Percentiles rank a stretch among this genome's conserved stretches.
phyloP scores from a whole-genome alignment of 495 filamentous ascomycete genomes.

The Friedmanniomyces endolithicus region DNA sequence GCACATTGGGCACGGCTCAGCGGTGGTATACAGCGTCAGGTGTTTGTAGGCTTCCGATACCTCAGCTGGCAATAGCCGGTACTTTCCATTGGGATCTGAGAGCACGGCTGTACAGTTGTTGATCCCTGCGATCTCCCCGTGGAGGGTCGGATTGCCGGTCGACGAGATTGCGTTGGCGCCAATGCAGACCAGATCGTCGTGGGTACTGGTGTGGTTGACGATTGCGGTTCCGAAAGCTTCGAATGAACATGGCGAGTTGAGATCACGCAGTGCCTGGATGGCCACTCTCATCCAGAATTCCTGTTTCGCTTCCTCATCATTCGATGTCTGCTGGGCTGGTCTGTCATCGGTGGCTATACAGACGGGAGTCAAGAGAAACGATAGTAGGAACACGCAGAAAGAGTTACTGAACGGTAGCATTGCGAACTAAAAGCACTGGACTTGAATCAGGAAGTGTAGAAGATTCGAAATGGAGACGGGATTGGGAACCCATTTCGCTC shows the following conservation, averaged over 20 bases:
- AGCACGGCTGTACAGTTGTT: constrained; percentile 40
- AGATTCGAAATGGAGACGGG: too few species aligned
- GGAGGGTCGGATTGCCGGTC: constrained; percentile 37
- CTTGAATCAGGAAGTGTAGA: too few species aligned
- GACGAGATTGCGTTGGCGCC: constrained; percentile 34
- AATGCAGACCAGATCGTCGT: constrained; percentile 38
- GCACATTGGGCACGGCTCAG: constrained; percentile 47
- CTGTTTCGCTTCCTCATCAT: not conserved
- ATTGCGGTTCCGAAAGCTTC: constrained; percentile 41
- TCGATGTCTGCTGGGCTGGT: not conserved
- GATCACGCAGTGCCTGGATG: constrained; percentile 32
- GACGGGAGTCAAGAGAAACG: not conserved
- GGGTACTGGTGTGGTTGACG: constrained; percentile 38
- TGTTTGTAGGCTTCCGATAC: constrained; percentile 34
- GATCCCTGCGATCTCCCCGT: constrained; percentile 44
- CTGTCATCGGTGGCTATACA: not conserved
- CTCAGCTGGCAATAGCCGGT: constrained; percentile 32
- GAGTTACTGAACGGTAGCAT: too few species aligned
- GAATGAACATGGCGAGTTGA: constrained; percentile 37
- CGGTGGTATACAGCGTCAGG: constrained; percentile 44
- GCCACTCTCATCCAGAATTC: constrained; percentile 24
- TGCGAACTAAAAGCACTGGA: too few species aligned
- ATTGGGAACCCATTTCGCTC: too few species aligned
- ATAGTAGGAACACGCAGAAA: too few species aligned
- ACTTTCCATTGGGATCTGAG: constrained; percentile 25